phyloP scores from a whole-genome alignment of 2,329 filamentous ascomycete genomes.

The Chaetomiaceae sp. region DNA sequence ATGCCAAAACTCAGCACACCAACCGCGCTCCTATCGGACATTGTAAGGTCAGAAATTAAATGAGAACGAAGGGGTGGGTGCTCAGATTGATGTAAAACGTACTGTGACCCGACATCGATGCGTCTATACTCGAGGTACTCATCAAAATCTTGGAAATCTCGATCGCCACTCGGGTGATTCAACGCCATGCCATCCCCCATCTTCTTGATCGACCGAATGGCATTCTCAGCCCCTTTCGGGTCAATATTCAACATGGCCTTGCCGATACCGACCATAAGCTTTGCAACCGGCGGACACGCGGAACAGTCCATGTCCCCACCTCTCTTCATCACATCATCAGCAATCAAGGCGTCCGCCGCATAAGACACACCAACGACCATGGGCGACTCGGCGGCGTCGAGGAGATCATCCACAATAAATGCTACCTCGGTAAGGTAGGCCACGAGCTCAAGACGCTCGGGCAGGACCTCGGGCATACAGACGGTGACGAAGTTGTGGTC shows the following conservation, averaged over 20 bases:
- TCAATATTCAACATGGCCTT: background rate
- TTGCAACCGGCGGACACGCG: background rate
- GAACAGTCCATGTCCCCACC: background rate
- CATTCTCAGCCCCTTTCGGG: background rate
- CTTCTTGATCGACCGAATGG: background rate
- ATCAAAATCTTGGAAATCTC: background rate
- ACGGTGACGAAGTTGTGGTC: background rate
- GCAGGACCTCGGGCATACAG: conserved; percentile 1
- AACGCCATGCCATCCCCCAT: background rate
- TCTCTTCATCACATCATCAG: background rate
- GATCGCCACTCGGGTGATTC: background rate
- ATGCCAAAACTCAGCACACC: conserved; percentile 1
- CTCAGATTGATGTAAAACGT: background rate
- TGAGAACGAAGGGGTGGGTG: too few species aligned
- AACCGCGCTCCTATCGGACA: background rate
- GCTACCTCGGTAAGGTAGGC: conserved; percentile 10
- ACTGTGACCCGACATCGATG: background rate
- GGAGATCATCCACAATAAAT: conserved; percentile 9
- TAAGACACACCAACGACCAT: background rate
- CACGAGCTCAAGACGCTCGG: conserved; percentile 13
- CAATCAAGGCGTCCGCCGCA: background rate
- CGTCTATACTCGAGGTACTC: conserved; percentile 5
- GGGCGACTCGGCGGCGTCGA: conserved; percentile 2
- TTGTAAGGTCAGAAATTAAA: background rate
- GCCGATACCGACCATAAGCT: background rate